Evolutionary conservation across 257 asterid species (phyloP).

Genomic region (Ajuga chamaepitys): DNA sequence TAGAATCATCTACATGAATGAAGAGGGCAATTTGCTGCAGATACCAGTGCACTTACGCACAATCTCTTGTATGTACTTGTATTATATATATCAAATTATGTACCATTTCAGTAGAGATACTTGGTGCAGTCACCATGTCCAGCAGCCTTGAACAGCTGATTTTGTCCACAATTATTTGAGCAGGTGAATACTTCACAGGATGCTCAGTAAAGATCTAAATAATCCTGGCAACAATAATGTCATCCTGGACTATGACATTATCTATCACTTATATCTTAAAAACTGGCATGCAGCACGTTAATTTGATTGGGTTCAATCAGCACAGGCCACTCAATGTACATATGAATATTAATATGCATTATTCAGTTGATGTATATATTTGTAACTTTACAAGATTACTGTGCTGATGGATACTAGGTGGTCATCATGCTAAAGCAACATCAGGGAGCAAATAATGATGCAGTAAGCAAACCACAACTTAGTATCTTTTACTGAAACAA

Average conservation of each 20-base stretch:
- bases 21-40: neutral
- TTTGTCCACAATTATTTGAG: neutral
- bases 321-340: neutral
- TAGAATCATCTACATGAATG: neutral
- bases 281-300: neutral
- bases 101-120: neutral
- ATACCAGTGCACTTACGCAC: neutral
- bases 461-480: neutral
- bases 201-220: neutral
- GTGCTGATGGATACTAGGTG: neutral
- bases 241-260: neutral
- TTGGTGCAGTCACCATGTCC: neutral
- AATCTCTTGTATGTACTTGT: neutral
- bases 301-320: neutral
- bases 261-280: neutral
- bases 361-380: neutral
- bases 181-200: neutral
- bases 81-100: neutral
- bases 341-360: neutral
- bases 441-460: neutral
- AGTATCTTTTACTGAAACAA: neutral
- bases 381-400: neutral
- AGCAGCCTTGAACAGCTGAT: conserved; percentile 3
- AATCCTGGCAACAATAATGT: neutral
- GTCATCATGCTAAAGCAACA: neutral